These are phyloP conservation scores for Lasiodiplodia hormozganensis DNA, from an alignment of 2,329 filamentous ascomycete species.

Conservation along the genomic window DNA sequence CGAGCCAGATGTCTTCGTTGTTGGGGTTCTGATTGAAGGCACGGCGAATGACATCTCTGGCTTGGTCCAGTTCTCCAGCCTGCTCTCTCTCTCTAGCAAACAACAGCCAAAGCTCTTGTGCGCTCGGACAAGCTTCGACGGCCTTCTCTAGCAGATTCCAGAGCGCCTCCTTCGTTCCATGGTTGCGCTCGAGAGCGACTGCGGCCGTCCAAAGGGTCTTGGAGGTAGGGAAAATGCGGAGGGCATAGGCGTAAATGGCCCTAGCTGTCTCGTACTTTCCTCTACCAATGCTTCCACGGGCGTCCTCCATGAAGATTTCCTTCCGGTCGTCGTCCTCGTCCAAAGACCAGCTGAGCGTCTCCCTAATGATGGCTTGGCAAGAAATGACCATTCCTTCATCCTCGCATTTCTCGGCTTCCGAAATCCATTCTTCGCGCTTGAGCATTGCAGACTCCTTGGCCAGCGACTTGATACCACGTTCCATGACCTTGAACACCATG, in stretches of 20 bases:
- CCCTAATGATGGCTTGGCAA: conserved; percentile 86
- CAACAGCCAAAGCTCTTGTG: conserved; percentile 93
- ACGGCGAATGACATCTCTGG: conserved; percentile 81
- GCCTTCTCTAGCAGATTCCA: conserved; percentile 90
- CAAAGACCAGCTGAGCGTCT: conserved; percentile 90
- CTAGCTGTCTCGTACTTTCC: conserved; percentile 89
- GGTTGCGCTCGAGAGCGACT: conserved; percentile 87
- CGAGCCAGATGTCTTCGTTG: conserved; percentile 97
- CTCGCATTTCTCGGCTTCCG: conserved; percentile 92
- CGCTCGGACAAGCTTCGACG: conserved; percentile 89
- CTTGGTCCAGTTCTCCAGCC: conserved; percentile 84
- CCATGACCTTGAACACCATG: conserved; percentile 86
- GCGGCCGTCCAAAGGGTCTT: conserved; percentile 89
- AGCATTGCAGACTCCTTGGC: conserved; percentile 94
- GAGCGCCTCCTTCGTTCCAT: conserved; percentile 82
- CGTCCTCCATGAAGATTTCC: conserved; percentile 95
- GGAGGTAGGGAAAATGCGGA: conserved; percentile 88
- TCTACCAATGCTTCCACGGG: conserved; percentile 78
- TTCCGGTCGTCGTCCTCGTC: conserved; percentile 97
- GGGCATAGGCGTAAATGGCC: conserved; percentile 89
- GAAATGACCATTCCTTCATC: conserved; percentile 87
- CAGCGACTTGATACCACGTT: conserved; percentile 86
- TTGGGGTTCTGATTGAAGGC: conserved; percentile 96
- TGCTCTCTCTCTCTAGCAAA: conserved; percentile 95
- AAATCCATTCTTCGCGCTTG: conserved; percentile 96